Conservation (phyloP, 495 filamentous ascomycete genomes). For the Monascus purpureus region DNA sequence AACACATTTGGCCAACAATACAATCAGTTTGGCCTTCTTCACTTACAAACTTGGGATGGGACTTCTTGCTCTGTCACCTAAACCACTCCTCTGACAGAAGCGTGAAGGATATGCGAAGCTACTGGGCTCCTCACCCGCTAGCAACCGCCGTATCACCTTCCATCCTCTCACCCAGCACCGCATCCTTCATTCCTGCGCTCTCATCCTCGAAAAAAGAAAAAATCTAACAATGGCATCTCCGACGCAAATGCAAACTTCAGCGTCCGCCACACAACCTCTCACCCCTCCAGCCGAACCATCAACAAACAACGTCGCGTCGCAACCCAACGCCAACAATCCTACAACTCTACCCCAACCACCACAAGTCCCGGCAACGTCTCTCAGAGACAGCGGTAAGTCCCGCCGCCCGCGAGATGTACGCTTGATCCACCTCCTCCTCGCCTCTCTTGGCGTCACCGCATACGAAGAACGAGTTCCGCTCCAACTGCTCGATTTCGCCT, state of each 20-base stretch:
- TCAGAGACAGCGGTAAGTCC: slow-evolving; percentile 44
- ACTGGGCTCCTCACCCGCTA: no score
- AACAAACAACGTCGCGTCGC: slow-evolving; percentile 9
- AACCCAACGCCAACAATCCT: slow-evolving; percentile 5
- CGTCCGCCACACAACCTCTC: slow-evolving; percentile 25
- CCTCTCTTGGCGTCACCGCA: slow-evolving; percentile 69
- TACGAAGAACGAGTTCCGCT: slow-evolving; percentile 93
- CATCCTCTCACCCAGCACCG: no score
- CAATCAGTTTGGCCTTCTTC: no score
- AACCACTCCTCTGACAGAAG: neutral
- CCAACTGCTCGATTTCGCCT: slow-evolving; percentile 86
- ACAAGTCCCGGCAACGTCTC: slow-evolving; percentile 36
- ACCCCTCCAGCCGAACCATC: slow-evolving; percentile 31
- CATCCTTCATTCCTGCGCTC: neutral
- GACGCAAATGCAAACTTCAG: slow-evolving; percentile 19
- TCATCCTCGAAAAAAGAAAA: no score
- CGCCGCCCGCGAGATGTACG: slow-evolving; percentile 83
- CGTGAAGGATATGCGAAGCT: no score
- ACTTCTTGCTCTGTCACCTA: no score
- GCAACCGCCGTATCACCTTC: no score
- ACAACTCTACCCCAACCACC: slow-evolving; percentile 17
- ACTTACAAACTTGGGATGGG: no score
- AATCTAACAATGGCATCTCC: slow-evolving; percentile 36
- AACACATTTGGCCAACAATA: no score
- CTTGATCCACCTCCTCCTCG: slow-evolving; percentile 80